Evolutionary conservation across 1,284 basidiomycete species (phyloP).

Genomic region (Cutaneotrichosporon daszewskae): DNA sequence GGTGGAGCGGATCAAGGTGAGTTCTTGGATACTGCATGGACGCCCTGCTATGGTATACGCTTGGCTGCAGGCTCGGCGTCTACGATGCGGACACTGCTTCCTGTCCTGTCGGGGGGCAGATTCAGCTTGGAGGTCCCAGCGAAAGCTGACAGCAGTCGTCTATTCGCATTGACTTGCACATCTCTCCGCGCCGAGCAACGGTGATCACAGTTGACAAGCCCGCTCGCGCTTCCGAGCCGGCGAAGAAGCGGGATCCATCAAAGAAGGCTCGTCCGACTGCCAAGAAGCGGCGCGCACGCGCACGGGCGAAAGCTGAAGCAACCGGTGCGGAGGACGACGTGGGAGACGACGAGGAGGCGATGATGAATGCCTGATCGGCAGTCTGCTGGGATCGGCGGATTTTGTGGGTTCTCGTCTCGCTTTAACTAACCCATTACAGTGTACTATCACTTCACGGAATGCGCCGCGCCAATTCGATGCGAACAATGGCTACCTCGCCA

Average conservation of each 20-base stretch:
- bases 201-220: not conserved
- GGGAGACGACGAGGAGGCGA: not conserved
- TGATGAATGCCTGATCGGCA: not conserved
- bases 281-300: not conserved
- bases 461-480: too few species aligned
- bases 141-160: not conserved
- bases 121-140: too few species aligned
- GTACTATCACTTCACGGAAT: too few species aligned
- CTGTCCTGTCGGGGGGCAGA: too few species aligned
- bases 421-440: too few species aligned
- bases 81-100: too few species aligned
- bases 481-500: too few species aligned
- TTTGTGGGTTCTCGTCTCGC: too few species aligned
- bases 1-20: constrained; percentile 4
- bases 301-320: not conserved
- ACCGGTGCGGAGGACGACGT: not conserved
- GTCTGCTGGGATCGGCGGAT: too few species aligned
- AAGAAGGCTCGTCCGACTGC: not conserved
- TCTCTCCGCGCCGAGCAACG: not conserved
- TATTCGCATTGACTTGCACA: not conserved
- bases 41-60: too few species aligned
- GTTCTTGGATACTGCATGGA: not conserved
- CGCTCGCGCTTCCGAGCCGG: not conserved
- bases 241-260: not conserved
- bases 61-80: too few species aligned